phyloP scores from a whole-genome alignment of 345 rosid genomes.

The Cardamine chenopodiifolia region DNA sequence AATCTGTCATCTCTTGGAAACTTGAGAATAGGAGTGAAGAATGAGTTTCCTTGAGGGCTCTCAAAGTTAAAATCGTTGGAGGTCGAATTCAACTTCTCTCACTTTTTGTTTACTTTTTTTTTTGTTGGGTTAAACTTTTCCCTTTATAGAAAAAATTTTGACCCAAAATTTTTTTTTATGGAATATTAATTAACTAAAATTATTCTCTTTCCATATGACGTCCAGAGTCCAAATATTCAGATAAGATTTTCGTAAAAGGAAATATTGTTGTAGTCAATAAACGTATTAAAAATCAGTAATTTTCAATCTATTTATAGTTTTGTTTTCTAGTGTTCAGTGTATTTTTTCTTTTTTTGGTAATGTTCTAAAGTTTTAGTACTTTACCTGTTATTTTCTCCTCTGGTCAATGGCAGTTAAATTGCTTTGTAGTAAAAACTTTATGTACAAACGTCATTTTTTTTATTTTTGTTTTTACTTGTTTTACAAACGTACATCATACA shows the following conservation, averaged over 20 bases:
- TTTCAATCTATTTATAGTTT: background rate
- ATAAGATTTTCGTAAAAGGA: slow-evolving; percentile 12
- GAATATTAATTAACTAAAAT: background rate
- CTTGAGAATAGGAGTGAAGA: slow-evolving; percentile 49
- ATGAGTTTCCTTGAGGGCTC: slow-evolving; percentile 34
- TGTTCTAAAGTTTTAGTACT: slow-evolving; percentile 28
- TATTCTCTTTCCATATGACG: slow-evolving; percentile 14
- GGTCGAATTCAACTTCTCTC: slow-evolving; percentile 46
- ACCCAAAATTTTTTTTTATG: too few relatives aligned
- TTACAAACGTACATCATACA: background rate
- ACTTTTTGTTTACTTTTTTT: slow-evolving; percentile 20
- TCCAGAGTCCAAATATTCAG: slow-evolving; percentile 15
- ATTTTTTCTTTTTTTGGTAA: background rate
- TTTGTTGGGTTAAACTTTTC: background rate
- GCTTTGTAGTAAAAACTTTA: slow-evolving; percentile 17
- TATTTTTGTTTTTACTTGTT: too few relatives aligned
- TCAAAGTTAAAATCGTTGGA: slow-evolving; percentile 43
- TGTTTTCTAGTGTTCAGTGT: slow-evolving; percentile 17
- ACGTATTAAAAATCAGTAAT: slow-evolving; percentile 12
- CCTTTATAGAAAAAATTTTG: too few relatives aligned
- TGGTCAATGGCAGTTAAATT: slow-evolving; percentile 32
- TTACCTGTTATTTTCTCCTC: background rate
- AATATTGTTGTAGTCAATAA: background rate
- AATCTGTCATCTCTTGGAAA: slow-evolving; percentile 53
- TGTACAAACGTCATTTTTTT: slow-evolving; percentile 1